These are phyloP conservation scores for Aspergillus sp. DNA, from an alignment of 2,329 filamentous ascomycete species.

Conservation along the genomic window DNA sequence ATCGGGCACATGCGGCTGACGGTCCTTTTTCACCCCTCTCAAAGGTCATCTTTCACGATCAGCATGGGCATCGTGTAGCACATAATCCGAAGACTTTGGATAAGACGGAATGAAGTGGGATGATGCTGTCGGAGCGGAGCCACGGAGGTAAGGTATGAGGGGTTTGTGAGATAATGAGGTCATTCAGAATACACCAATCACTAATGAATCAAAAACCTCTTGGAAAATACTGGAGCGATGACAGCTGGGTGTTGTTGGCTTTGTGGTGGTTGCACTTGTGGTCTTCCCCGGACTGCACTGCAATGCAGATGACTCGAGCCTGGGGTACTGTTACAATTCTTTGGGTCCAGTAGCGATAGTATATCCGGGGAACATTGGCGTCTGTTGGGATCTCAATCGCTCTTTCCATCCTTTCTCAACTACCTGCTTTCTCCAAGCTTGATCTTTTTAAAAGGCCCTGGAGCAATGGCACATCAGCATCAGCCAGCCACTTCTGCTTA, in stretches of 20 bases:
- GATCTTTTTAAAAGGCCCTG: background rate
- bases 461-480: background rate
- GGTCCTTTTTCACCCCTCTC: background rate
- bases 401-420: background rate
- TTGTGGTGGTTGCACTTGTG: background rate
- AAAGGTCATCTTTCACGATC: conserved; percentile 30
- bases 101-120: conserved; percentile 15
- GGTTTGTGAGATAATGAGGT: background rate
- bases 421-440: background rate
- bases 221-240: background rate
- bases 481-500: background rate
- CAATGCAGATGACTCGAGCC: background rate
- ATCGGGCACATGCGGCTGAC: background rate
- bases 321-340: background rate
- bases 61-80: conserved; percentile 31
- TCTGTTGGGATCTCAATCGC: background rate
- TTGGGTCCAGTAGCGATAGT: background rate
- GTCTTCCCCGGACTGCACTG: background rate
- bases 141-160: background rate
- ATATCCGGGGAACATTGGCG: background rate
- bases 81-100: conserved; percentile 28
- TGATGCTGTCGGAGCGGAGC: background rate
- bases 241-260: background rate
- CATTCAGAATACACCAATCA: background rate
- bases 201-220: background rate